A percentile compares a stretch with the other conserved stretches of the same genome.
These are phyloP conservation scores for Luvunga scandens DNA, from an alignment of 345 rosid genomes.

Conservation along the genomic window DNA sequence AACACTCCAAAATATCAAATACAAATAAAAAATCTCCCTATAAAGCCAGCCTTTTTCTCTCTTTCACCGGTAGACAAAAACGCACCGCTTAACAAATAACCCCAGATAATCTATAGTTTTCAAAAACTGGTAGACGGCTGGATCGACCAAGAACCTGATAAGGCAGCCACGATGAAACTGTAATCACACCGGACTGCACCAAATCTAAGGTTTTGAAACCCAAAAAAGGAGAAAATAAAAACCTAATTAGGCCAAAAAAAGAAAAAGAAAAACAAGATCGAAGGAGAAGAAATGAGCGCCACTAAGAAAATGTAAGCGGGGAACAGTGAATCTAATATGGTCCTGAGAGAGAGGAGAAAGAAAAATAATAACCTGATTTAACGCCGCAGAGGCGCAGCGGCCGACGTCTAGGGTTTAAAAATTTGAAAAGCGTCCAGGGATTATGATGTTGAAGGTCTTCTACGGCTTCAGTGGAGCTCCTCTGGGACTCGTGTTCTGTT, in stretches of 20 bases:
- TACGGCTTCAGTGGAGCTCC: neutral
- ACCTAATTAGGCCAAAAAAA: neutral
- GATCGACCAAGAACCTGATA: neutral
- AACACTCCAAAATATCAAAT: neutral
- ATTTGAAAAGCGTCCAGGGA: neutral
- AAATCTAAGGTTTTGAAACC: conserved; percentile 10
- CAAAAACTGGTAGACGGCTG: neutral
- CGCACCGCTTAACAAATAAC: neutral
- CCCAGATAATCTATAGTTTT: neutral
- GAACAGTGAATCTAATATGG: neutral
- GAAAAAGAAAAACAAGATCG: neutral
- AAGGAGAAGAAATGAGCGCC: neutral
- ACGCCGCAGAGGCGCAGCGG: neutral
- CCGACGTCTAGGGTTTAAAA: neutral
- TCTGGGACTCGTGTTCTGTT: neutral
- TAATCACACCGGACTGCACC: conserved; percentile 5
- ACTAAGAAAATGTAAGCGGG: neutral
- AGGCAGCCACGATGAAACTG: neutral
- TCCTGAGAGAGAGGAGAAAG: neutral
- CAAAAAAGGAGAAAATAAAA: neutral
- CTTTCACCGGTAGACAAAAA: neutral
- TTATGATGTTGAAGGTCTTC: too few relatives aligned
- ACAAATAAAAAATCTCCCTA: neutral
- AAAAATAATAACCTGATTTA: neutral
- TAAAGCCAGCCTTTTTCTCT: neutral